A percentile compares a stretch with the other conserved stretches of the same genome.
These are phyloP conservation scores for Podaxis carcinomalis DNA, from an alignment of 768 basidiomycete species.

Conservation along the genomic window DNA sequence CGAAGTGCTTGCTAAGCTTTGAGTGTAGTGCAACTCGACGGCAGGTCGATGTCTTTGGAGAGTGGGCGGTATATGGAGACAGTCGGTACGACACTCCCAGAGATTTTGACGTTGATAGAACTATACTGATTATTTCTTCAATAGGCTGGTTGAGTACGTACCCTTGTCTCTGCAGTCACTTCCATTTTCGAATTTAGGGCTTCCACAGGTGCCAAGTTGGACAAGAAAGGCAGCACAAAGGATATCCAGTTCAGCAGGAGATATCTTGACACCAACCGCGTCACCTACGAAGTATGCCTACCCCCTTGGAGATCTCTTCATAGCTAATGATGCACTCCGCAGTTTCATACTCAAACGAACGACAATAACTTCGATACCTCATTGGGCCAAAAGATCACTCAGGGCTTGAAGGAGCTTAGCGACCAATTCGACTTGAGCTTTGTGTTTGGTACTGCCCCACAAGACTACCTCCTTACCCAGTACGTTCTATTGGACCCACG, in stretches of 20 bases:
- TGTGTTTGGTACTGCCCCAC: constrained; percentile 69
- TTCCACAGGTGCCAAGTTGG: constrained; percentile 43
- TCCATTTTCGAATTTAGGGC: neutral
- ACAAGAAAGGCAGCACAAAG: constrained; percentile 31
- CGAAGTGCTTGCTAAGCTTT: neutral
- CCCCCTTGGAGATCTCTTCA: neutral
- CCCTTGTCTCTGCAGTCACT: neutral
- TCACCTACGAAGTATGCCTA: constrained; percentile 59
- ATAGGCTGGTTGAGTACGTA: constrained; percentile 62
- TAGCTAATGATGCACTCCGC: constrained; percentile 8
- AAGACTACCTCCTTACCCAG: constrained; percentile 67
- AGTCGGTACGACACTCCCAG: constrained; percentile 46
- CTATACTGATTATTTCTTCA: neutral
- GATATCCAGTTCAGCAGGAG: constrained; percentile 64
- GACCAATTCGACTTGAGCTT: constrained; percentile 57
- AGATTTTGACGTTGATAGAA: neutral
- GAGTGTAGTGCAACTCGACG: constrained; percentile 58
- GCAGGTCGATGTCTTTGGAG: constrained; percentile 73
- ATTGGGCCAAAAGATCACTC: constrained; percentile 47
- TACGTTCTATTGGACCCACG: constrained; percentile 24
- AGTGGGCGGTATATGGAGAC: constrained; percentile 94
- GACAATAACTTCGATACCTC: constrained; percentile 58
- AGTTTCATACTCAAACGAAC: constrained; percentile 65
- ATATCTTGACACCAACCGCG: constrained; percentile 78
- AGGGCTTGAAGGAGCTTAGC: constrained; percentile 49